phyloP scores from a whole-genome alignment of 306 rosid species.

The Cajanus cajan region DNA sequence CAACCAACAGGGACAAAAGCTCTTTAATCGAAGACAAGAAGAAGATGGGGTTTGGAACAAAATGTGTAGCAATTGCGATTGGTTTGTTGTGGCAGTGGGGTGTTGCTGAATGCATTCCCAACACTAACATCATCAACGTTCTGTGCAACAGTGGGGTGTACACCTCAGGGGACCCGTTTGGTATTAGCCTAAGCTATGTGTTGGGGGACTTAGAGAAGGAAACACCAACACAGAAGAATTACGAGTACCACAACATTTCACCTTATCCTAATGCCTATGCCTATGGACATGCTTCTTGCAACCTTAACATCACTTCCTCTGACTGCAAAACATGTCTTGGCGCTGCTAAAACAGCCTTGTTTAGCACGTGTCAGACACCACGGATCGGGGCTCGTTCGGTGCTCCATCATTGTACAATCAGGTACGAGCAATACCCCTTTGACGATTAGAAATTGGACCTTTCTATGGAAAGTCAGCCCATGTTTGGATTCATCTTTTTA shows the following conservation, averaged over 20 bases:
- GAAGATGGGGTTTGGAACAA: conserved; percentile 36
- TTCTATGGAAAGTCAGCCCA: too few relatives aligned
- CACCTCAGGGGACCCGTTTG: conserved; percentile 62
- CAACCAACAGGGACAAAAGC: background rate
- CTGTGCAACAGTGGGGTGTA: conserved; percentile 54
- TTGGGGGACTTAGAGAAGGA: conserved; percentile 42
- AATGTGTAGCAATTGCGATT: conserved; percentile 15
- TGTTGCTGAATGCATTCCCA: conserved; percentile 37
- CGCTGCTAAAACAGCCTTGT: conserved; percentile 50
- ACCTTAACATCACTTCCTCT: conserved; percentile 48
- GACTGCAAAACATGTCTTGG: conserved; percentile 64
- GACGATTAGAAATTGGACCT: conserved; percentile 45
- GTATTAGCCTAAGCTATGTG: conserved; percentile 46
- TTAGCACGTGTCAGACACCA: conserved; percentile 38
- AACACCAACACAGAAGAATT: conserved; percentile 30
- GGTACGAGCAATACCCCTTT: conserved; percentile 85
- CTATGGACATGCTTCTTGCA: conserved; percentile 70
- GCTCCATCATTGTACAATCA: conserved; percentile 57
- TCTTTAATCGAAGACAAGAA: background rate
- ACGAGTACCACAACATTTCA: conserved; percentile 54
- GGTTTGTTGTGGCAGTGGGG: conserved; percentile 21
- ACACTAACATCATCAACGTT: conserved; percentile 41
- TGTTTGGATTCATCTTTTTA: too few relatives aligned
- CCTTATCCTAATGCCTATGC: conserved; percentile 79
- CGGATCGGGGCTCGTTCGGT: conserved; percentile 62